Conservation (phyloP, 179 eudicot genomes). For the Drosera spatulata region DNA sequence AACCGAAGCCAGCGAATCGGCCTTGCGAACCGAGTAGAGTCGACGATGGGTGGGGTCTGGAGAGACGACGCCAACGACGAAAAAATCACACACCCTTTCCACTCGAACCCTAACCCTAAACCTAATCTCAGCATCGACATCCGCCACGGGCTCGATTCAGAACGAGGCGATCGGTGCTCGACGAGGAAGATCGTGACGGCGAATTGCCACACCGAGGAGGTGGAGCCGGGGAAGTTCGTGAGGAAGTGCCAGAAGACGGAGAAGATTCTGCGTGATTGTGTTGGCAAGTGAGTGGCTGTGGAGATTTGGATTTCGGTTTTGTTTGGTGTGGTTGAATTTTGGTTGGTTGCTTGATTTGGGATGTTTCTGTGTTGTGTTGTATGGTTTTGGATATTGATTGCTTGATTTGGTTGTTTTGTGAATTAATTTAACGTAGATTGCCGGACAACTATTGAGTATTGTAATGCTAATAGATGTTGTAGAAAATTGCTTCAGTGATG, state of each 20-base stretch:
- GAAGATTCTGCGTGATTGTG: constrained; percentile 52
- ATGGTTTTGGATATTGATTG: no score
- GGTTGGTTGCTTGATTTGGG: no score
- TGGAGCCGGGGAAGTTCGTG: constrained; percentile 78
- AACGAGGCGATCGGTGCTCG: constrained; percentile 21
- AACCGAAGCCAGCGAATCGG: no score
- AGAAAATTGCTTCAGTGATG: no score
- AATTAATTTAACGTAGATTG: no score
- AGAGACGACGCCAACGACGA: constrained; percentile 29
- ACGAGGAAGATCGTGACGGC: constrained; percentile 55
- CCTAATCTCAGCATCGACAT: constrained; percentile 7
- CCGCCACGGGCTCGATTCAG: constrained; percentile 1
- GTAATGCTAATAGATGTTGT: no score
- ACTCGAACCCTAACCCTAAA: neutral
- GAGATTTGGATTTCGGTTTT: no score
- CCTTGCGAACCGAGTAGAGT: constrained; percentile 7
- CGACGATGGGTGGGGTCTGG: constrained; percentile 81
- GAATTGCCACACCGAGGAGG: constrained; percentile 76
- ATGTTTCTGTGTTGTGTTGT: no score
- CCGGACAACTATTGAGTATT: no score
- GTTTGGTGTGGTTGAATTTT: no score
- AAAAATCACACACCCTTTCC: constrained; percentile 5
- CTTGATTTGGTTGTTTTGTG: no score
- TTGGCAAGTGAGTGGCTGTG: constrained; percentile 47
- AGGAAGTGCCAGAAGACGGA: constrained; percentile 80